Percentiles rank a stretch among this genome's conserved stretches.
phyloP scores from a whole-genome alignment of 306 rosid genomes.

The Cicer pinnatifidum region DNA sequence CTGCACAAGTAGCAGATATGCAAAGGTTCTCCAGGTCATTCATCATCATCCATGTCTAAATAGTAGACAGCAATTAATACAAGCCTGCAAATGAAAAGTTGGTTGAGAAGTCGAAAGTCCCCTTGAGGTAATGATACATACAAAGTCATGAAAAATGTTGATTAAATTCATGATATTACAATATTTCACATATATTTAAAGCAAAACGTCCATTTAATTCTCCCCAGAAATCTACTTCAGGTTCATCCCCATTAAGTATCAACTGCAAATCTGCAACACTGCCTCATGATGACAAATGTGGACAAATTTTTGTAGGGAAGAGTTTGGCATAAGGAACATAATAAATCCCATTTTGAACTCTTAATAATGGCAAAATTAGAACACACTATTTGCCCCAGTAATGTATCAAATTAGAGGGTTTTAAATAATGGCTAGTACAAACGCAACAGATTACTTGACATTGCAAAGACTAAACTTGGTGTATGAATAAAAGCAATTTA shows the following conservation, averaged over 20 bases:
- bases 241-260: conserved; percentile 31
- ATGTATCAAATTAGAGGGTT: conserved; percentile 18
- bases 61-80: conserved; percentile 63
- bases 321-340: conserved; percentile 30
- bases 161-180: neutral
- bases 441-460: neutral
- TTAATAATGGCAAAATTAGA: neutral
- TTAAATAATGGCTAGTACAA: conserved; percentile 7
- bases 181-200: neutral
- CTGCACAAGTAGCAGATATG: conserved; percentile 47
- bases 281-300: conserved; percentile 19
- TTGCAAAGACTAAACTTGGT: conserved; percentile 19
- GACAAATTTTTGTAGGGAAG: conserved; percentile 9
- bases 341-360: neutral
- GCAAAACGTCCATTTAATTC: neutral
- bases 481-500: conserved; percentile 20
- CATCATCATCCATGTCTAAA: conserved; percentile 64
- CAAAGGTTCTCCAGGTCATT: conserved; percentile 54
- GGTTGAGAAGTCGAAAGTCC: conserved; percentile 36
- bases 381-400: neutral
- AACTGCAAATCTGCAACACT: conserved; percentile 26
- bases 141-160: conserved; percentile 3
- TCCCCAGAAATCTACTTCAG: neutral
- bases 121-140: conserved; percentile 18
- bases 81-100: conserved; percentile 77